phyloP scores from a whole-genome alignment of 2,329 filamentous ascomycete genomes.

The Microdochium bolleyi region DNA sequence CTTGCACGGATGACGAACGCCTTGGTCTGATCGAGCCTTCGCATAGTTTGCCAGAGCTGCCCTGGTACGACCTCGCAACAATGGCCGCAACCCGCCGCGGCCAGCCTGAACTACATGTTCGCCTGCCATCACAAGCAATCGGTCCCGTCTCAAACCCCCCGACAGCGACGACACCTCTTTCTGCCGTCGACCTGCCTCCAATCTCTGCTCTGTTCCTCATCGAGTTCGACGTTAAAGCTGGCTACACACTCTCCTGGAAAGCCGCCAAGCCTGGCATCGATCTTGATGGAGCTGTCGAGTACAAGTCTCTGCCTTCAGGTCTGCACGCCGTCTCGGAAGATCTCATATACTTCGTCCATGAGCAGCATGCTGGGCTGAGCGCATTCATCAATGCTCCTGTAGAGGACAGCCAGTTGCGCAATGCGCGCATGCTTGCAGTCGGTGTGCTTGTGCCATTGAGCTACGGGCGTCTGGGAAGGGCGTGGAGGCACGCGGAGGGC shows the following conservation, averaged over 20 bases:
- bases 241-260: constrained; percentile 89
- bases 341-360: constrained; percentile 89
- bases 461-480: constrained; percentile 76
- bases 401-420: constrained; percentile 66
- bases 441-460: constrained; percentile 81
- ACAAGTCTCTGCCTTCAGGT: constrained; percentile 91
- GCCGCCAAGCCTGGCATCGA: constrained; percentile 59
- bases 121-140: constrained; percentile 11
- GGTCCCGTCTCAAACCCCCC: constrained; percentile 8
- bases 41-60: not conserved
- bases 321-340: constrained; percentile 84
- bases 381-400: constrained; percentile 83
- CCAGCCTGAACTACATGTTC: constrained; percentile 23
- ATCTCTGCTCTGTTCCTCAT: constrained; percentile 82
- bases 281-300: constrained; percentile 85
- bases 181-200: constrained; percentile 38
- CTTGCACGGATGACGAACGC: not conserved
- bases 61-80: constrained; percentile 1
- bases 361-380: constrained; percentile 76
- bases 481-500: constrained; percentile 77
- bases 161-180: constrained; percentile 16
- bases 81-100: constrained; percentile 24
- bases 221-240: constrained; percentile 85
- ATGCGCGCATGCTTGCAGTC: constrained; percentile 89
- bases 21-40: not conserved